Conservation (phyloP, 768 basidiomycete species). For the Tubosaeta sp. region DNA sequence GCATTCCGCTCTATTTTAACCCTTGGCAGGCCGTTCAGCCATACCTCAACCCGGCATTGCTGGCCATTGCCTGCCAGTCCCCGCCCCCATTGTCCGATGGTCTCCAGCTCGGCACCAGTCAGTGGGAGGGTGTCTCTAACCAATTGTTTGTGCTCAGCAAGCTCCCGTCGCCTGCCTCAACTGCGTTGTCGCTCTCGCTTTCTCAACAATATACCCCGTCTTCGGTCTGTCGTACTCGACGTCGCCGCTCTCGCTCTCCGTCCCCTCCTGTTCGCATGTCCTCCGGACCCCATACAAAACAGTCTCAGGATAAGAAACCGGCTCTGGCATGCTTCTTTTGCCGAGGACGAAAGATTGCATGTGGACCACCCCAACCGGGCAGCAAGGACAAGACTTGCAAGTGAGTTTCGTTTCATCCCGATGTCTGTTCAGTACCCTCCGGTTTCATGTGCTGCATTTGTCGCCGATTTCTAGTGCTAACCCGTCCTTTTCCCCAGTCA, state of each 20-base stretch:
- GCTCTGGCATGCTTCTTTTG: conserved; percentile 63
- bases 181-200: conserved; percentile 9
- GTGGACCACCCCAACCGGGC: conserved; percentile 52
- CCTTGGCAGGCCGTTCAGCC: conserved; percentile 4
- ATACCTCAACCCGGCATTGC: conserved; percentile 13
- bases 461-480: conserved; percentile 33
- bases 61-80: conserved; percentile 7
- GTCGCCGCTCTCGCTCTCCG: conserved; percentile 24
- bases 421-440: conserved; percentile 3
- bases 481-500: conserved; percentile 45
- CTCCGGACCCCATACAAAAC: conserved; percentile 20
- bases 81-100: conserved; percentile 11
- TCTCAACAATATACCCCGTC: conserved; percentile 10
- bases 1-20: conserved; percentile 3
- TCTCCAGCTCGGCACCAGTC: neutral
- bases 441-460: conserved; percentile 15
- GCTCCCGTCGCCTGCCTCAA: conserved; percentile 5
- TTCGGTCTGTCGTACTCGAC: conserved; percentile 19
- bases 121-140: conserved; percentile 22
- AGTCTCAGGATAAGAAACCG: conserved; percentile 47
- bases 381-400: conserved; percentile 61
- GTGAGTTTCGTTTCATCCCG: conserved; percentile 38
- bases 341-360: conserved; percentile 65
- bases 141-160: conserved; percentile 21
- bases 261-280: conserved; percentile 23